Conservation (phyloP, 2,329 filamentous ascomycete genomes). For the Arachnopeziza araneosa region DNA sequence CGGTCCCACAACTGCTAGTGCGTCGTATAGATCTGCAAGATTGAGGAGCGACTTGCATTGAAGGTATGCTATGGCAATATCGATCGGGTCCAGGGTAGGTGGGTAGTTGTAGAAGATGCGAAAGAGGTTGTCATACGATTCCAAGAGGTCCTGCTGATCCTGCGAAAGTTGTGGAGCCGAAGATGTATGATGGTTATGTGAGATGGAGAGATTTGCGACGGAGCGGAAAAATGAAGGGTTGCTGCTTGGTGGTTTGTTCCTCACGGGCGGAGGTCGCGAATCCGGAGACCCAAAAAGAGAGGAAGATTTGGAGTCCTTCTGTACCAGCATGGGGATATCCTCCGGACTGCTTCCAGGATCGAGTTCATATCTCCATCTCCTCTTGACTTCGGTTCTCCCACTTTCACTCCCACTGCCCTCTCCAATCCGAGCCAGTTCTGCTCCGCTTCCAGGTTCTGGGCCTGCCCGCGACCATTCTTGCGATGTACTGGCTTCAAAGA, state of each 20-base stretch:
- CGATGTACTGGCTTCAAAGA: constrained; percentile 83
- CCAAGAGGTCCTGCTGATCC: constrained; percentile 68
- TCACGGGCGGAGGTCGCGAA: constrained; percentile 44
- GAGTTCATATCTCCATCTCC: constrained; percentile 81
- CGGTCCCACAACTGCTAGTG: constrained; percentile 78
- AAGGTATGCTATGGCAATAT: constrained; percentile 87
- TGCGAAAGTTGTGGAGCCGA: constrained; percentile 43
- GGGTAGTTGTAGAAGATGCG: constrained; percentile 94
- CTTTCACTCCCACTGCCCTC: constrained; percentile 39
- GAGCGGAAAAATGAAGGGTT: constrained; percentile 77
- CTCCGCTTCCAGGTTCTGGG: constrained; percentile 6
- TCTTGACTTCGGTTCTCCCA: constrained; percentile 30
- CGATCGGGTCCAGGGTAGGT: constrained; percentile 73
- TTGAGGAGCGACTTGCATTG: constrained; percentile 87
- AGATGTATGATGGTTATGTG: constrained; percentile 41
- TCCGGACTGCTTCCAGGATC: constrained; percentile 67
- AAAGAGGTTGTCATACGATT: constrained; percentile 94
- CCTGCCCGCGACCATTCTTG: constrained; percentile 61
- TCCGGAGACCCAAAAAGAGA: constrained; percentile 52
- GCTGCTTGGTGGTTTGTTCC: constrained; percentile 57
- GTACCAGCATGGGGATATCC: constrained; percentile 83
- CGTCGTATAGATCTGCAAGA: constrained; percentile 92
- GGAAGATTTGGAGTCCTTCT: constrained; percentile 54
- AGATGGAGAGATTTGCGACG: constrained; percentile 68
- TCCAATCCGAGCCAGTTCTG: constrained; percentile 47